phyloP scores from a whole-genome alignment of 352 stramenopile genomes.

The Peronospora farinosa region DNA sequence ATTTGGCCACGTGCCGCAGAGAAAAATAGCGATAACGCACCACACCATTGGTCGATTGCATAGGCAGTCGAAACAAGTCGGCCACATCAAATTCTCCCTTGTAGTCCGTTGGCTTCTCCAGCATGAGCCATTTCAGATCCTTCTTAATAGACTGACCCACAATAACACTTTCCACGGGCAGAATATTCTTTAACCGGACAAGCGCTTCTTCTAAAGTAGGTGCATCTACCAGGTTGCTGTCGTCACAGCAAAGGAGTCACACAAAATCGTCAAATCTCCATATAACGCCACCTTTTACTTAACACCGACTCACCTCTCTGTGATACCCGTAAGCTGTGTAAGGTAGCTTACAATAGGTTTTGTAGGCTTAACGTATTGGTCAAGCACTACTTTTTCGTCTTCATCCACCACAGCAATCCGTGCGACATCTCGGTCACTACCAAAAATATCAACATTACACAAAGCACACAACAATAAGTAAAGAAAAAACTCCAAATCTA shows the following conservation, averaged over 20 bases:
- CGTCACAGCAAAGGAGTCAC: conserved; percentile 4
- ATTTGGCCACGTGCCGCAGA: conserved; percentile 76
- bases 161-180: conserved; percentile 83
- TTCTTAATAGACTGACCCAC: conserved; percentile 91
- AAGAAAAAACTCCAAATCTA: background rate
- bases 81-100: conserved; percentile 79
- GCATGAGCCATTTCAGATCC: conserved; percentile 86
- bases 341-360: conserved; percentile 88
- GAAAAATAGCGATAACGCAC: conserved; percentile 84
- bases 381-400: conserved; percentile 79
- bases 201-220: conserved; percentile 71
- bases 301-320: conserved; percentile 44
- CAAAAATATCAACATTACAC: background rate
- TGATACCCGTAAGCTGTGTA: conserved; percentile 86
- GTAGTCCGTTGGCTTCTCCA: conserved; percentile 83
- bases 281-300: background rate
- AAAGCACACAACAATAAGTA: background rate
- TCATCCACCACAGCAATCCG: conserved; percentile 87
- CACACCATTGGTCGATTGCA: conserved; percentile 62
- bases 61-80: conserved; percentile 76
- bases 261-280: background rate
- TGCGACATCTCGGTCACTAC: conserved; percentile 84
- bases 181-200: conserved; percentile 56
- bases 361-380: conserved; percentile 83
- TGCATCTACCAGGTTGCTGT: conserved; percentile 56